Conservation (phyloP, 495 filamentous ascomycete genomes). For the Neurospora cerealis region DNA sequence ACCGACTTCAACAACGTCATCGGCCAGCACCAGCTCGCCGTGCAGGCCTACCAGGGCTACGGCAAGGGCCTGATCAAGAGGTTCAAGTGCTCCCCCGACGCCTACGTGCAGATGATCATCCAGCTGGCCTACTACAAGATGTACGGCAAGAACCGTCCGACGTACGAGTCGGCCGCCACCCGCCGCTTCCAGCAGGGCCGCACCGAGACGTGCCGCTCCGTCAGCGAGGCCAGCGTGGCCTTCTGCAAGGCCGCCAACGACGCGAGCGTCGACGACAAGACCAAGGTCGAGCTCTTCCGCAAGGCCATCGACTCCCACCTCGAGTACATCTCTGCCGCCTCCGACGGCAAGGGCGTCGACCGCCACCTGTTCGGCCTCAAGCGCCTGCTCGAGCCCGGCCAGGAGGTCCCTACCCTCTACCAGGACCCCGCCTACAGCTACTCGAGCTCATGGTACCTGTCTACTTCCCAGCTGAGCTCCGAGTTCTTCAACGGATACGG, state of each 20-base stretch:
- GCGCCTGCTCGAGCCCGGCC: constrained; percentile 73
- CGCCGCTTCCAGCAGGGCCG: constrained; percentile 92
- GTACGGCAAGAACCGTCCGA: constrained; percentile 96
- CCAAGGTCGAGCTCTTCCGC: constrained; percentile 63
- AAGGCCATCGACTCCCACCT: constrained; percentile 73
- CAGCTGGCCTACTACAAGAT: constrained; percentile 98
- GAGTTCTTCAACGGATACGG: constrained; percentile 99
- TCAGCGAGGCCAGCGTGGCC: constrained; percentile 84
- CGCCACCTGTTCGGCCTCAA: constrained; percentile 95
- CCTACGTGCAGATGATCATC: constrained; percentile 97
- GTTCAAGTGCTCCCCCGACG: constrained; percentile 96
- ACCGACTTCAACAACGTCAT: constrained; percentile 73
- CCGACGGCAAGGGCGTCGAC: constrained; percentile 89
- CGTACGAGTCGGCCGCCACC: constrained; percentile 93
- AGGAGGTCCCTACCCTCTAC: constrained; percentile 74
- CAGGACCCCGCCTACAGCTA: constrained; percentile 80
- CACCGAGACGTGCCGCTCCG: constrained; percentile 89
- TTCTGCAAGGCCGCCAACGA: constrained; percentile 84
- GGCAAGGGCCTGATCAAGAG: constrained; percentile 99
- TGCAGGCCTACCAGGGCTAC: constrained; percentile 94
- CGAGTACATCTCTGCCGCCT: constrained; percentile 81
- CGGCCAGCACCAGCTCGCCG: constrained; percentile 76
- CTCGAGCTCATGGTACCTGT: constrained; percentile 81
- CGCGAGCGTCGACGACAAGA: constrained; percentile 46
- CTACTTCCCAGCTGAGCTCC: constrained; percentile 77